Base-by-base conservation (phyloP, 2,329 filamentous ascomycete genomes). In the Fonsecaea pedrosoi region DNA sequence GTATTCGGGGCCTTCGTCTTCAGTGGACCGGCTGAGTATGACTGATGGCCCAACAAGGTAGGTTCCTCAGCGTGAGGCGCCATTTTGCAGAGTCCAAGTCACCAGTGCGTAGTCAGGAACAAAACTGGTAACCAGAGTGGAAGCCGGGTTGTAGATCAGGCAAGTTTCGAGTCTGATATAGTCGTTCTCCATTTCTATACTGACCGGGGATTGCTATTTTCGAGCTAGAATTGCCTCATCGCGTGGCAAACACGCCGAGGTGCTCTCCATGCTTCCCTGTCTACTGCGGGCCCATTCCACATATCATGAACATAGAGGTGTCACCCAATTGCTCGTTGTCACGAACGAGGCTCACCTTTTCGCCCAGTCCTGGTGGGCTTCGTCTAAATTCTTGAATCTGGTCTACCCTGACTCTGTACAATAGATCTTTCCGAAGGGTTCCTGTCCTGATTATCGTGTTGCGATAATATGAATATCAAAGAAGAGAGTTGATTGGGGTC, bases 61-160 rank as follows among this genome's bases (percentile, higher is more conserved):
- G 57, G 63, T 53, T 69, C 63, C 35, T 69, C 66, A 37, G 66
- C 66, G 37, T 69, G 66, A 10, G 66, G 66, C 15, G 66, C 66
- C 66, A 68, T 65, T 32, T 30, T 53, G 58, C 10, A 45, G 7
- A 18, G n/a, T 18, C 9, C 5, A 7, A 18, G 40, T 15, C 1
- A 18, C 15, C 18, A 18, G 40, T 7, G 15, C n/a, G n/a, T 45
- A 45, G 40, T n/a, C 18, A 45, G 18, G 15, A 18, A 45, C n/a
- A n/a, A 45, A 18, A 3, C 15, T 45, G 15, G 40, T 9, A 45
- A 2, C 40, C n/a, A 45, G 40, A 45, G 15, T 18, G 40, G 9
- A 45, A 7, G 12, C 40, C 18, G 9, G 15, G 9, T n/a, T 9
- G 40, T 6, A 18, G 30, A 32, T 32, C 15, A 45, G 12, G 40